Conservation (phyloP, 805 yeast genomes). For the Hanseniaspora vineae region DNA sequence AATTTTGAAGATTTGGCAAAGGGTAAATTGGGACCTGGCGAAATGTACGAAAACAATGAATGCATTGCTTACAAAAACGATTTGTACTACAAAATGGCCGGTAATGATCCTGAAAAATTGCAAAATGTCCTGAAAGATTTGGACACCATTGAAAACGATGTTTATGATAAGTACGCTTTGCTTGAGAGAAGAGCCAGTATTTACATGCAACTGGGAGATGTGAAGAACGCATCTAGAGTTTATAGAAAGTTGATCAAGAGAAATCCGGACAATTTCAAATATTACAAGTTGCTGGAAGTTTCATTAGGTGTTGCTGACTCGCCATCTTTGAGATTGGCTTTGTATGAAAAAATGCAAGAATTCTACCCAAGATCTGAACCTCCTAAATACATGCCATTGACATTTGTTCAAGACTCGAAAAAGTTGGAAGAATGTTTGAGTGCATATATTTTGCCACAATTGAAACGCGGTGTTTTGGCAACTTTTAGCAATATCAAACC, state of each 20-base stretch:
- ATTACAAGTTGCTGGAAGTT: constrained; percentile 55
- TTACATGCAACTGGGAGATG: constrained; percentile 41
- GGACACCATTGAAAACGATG: constrained; percentile 37
- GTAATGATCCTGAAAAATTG: constrained; percentile 23
- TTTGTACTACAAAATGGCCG: constrained; percentile 38
- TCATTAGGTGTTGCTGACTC: constrained; percentile 39
- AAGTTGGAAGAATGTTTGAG: constrained; percentile 32
- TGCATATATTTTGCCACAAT: constrained; percentile 45
- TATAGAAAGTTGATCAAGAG: constrained; percentile 64
- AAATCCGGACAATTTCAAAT: constrained; percentile 67
- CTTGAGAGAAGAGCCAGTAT: constrained; percentile 58
- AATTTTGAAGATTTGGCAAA: constrained; percentile 66
- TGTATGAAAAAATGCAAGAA: constrained; percentile 51
- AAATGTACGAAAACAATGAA: constrained; percentile 71
- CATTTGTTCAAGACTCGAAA: constrained; percentile 45
- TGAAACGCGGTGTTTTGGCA: constrained; percentile 79
- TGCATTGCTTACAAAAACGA: constrained; percentile 60
- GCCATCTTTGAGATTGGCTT: constrained; percentile 35
- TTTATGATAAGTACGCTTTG: constrained; percentile 46
- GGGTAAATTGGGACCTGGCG: constrained; percentile 54
- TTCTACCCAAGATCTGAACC: constrained; percentile 81
- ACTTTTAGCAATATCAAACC: constrained; percentile 79
- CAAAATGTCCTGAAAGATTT: constrained; percentile 51
- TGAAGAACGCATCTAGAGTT: constrained; percentile 51
- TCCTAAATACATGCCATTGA: constrained; percentile 64